Evolutionary conservation across 176 grass and related monocot genomes (phyloP).

Genomic region (Themeda triandra): DNA sequence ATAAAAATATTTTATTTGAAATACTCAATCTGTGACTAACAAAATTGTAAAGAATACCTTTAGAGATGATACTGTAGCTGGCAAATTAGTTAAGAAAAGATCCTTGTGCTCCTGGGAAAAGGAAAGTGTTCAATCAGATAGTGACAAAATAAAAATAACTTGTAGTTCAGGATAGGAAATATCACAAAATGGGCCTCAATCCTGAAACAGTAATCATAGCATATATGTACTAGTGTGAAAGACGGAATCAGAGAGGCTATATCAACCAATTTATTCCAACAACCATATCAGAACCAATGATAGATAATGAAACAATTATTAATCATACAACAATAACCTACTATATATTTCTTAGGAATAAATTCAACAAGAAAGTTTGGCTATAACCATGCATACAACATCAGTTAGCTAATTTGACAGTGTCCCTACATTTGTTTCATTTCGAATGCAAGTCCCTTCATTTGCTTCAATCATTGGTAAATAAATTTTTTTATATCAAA

Average conservation of each 20-base stretch:
- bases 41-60: slow-evolving; percentile 59
- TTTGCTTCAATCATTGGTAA: background rate
- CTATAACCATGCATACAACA: background rate
- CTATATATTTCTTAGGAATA: background rate
- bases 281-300: background rate
- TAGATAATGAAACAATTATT: background rate
- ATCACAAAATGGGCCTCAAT: slow-evolving; percentile 16
- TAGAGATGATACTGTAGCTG: slow-evolving; percentile 68
- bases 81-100: slow-evolving; percentile 80
- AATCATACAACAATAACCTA: background rate
- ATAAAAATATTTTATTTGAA: slow-evolving; percentile 24
- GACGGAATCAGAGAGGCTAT: background rate
- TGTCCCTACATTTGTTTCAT: too few species aligned
- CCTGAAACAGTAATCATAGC: slow-evolving; percentile 7
- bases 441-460: too few species aligned
- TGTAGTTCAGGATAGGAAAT: slow-evolving; percentile 7
- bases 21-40: slow-evolving; percentile 1
- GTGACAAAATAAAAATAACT: slow-evolving; percentile 13
- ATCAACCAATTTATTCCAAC: background rate
- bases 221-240: background rate
- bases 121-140: slow-evolving; percentile 30
- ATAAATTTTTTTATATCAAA: background rate
- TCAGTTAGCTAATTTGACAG: background rate
- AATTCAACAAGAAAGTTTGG: background rate
- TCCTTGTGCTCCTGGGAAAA: slow-evolving; percentile 85